These are phyloP conservation scores for Penicillium sp. DNA, from an alignment of 2,329 filamentous ascomycete species.

Conservation along the genomic window DNA sequence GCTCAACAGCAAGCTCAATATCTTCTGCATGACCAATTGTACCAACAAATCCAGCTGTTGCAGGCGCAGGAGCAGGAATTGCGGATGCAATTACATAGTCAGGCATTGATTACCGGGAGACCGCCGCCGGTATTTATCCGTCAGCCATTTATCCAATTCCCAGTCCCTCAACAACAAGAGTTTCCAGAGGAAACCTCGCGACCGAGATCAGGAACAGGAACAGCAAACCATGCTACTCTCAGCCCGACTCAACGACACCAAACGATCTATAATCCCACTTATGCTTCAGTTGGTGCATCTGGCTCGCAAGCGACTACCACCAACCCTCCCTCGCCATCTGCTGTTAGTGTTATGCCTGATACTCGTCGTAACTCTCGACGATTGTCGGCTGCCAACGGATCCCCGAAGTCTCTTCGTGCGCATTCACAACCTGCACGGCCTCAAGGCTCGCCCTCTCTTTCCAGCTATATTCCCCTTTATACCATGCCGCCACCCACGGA, in stretches of 20 bases:
- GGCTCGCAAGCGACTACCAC: conserved; percentile 39
- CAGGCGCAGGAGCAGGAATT: conserved; percentile 51
- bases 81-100: conserved; percentile 47
- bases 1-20: conserved; percentile 47
- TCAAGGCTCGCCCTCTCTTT: conserved; percentile 36
- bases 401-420: conserved; percentile 45
- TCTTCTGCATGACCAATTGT: conserved; percentile 48
- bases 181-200: conserved; percentile 37
- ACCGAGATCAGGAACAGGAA: conserved; percentile 38
- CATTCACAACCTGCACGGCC: conserved; percentile 51
- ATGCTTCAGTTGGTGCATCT: conserved; percentile 37
- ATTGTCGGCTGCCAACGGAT: conserved; percentile 44
- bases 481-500: conserved; percentile 32
- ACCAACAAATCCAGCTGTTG: conserved; percentile 50
- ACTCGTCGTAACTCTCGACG: conserved; percentile 45
- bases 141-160: conserved; percentile 43
- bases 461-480: conserved; percentile 34
- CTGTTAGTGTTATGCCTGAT: conserved; percentile 40
- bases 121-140: conserved; percentile 41
- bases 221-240: conserved; percentile 36
- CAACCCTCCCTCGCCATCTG: conserved; percentile 48
- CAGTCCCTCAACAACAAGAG: conserved; percentile 38
- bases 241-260: conserved; percentile 33
- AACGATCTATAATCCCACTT: conserved; percentile 35
- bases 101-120: conserved; percentile 42